A percentile compares a stretch with the other conserved stretches of the same genome.
Conservation (phyloP, 1,139 yeast species). For the Diutina siamensis region DNA sequence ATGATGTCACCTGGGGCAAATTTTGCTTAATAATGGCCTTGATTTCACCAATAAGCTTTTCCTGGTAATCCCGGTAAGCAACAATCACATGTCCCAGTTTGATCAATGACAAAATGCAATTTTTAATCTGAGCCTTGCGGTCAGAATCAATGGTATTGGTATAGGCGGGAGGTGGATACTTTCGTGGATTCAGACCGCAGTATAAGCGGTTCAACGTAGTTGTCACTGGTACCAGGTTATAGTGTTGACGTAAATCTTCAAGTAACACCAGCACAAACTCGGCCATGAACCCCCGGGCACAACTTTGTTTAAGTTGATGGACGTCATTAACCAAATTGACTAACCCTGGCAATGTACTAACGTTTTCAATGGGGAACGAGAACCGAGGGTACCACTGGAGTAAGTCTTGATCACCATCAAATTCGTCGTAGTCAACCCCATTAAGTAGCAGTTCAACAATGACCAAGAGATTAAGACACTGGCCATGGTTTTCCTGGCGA, state of each 20-base stretch:
- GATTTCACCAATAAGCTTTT: slow-evolving; percentile 52
- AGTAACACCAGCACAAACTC: slow-evolving; percentile 44
- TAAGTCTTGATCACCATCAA: slow-evolving; percentile 14
- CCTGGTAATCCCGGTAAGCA: slow-evolving; percentile 61
- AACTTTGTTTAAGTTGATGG: slow-evolving; percentile 38
- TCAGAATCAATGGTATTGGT: slow-evolving; percentile 19
- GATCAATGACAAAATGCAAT: slow-evolving; percentile 41
- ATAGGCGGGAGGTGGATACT: slow-evolving; percentile 16
- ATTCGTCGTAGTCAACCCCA: slow-evolving; percentile 31
- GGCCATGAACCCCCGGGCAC: slow-evolving; percentile 58
- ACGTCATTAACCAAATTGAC: slow-evolving; percentile 40
- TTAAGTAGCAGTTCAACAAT: slow-evolving; percentile 43
- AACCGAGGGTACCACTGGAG: slow-evolving; percentile 28
- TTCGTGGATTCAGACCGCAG: slow-evolving; percentile 17
- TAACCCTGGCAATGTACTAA: slow-evolving; percentile 50
- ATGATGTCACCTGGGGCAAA: slow-evolving; percentile 7
- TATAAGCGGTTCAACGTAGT: slow-evolving; percentile 45
- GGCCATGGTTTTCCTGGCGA: background rate
- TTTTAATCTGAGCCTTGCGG: slow-evolving; percentile 29
- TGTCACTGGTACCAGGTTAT: slow-evolving; percentile 32
- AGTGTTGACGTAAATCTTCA: slow-evolving; percentile 49
- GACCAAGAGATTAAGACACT: background rate
- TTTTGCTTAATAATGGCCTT: slow-evolving; percentile 51
- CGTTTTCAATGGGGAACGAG: slow-evolving; percentile 38
- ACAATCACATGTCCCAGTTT: slow-evolving; percentile 53